Evolutionary conservation across 768 basidiomycete species (phyloP).

Genomic region (Tricholoma furcatifolium): DNA sequence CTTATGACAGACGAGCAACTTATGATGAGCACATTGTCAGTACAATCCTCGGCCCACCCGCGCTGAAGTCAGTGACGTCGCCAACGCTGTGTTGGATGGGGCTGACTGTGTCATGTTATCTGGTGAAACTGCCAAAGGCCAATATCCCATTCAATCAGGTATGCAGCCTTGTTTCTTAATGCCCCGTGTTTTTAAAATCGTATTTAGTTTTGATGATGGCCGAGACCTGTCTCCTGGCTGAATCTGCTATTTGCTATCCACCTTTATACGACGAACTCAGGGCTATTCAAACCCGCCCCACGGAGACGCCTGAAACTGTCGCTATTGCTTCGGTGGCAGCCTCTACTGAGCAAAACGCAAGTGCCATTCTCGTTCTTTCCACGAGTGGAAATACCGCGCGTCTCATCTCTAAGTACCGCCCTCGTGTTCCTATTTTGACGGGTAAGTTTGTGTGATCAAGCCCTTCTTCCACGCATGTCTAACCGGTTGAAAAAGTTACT

Average conservation of each 20-base stretch:
- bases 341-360: slow-evolving; percentile 90
- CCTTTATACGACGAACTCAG: slow-evolving; percentile 90
- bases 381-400: slow-evolving; percentile 97
- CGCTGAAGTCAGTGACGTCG: slow-evolving; percentile 98
- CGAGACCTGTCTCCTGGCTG: slow-evolving; percentile 96
- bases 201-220: slow-evolving; percentile 95
- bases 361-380: slow-evolving; percentile 93
- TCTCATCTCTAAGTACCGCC: slow-evolving; percentile 94
- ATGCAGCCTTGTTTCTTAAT: slow-evolving; percentile 21
- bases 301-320: slow-evolving; percentile 92
- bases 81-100: slow-evolving; percentile 98
- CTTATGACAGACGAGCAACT: neutral
- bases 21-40: slow-evolving; percentile 34
- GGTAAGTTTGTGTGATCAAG: slow-evolving; percentile 44
- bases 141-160: slow-evolving; percentile 95
- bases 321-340: slow-evolving; percentile 96
- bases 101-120: slow-evolving; percentile 99
- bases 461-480: neutral
- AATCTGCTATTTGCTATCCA: slow-evolving; percentile 93
- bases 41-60: slow-evolving; percentile 99
- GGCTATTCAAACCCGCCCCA: slow-evolving; percentile 78
- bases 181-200: neutral
- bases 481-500: slow-evolving; percentile 59
- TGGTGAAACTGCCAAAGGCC: slow-evolving; percentile 98
- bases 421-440: slow-evolving; percentile 90